These are phyloP conservation scores for Dioscorea dumetorum DNA, from an alignment of 106 monocot species.

Conservation along the genomic window DNA sequence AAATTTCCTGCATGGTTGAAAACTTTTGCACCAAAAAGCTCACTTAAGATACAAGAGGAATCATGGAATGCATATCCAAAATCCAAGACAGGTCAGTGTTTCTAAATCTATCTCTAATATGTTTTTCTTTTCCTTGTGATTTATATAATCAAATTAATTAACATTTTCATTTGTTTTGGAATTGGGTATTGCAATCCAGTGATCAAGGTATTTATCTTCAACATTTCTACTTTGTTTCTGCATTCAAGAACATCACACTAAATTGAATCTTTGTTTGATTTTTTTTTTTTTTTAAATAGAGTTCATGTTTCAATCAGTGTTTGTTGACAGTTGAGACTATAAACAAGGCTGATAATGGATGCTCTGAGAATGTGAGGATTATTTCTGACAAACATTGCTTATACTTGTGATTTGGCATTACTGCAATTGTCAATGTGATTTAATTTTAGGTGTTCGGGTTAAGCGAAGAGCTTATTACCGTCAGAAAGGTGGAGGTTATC, in stretches of 20 bases:
- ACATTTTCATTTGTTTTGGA: background rate
- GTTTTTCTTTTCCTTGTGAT: too few relatives aligned
- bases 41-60: constrained; percentile 43
- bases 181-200: constrained; percentile 16
- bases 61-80: constrained; percentile 56
- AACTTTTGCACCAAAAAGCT: constrained; percentile 34
- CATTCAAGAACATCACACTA: background rate
- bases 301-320: constrained; percentile 40
- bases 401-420: background rate
- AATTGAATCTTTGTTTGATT: constrained; percentile 6
- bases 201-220: constrained; percentile 35
- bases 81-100: constrained; percentile 43
- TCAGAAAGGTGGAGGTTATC: constrained; percentile 45
- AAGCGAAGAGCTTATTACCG: constrained; percentile 34
- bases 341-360: constrained; percentile 52
- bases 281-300: constrained; percentile 21
- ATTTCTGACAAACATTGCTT: background rate
- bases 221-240: background rate
- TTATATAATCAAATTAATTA: too few relatives aligned
- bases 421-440: background rate
- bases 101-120: too few relatives aligned
- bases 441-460: constrained; percentile 48
- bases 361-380: constrained; percentile 45
- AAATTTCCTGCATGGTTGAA: constrained; percentile 59
- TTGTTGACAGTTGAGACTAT: constrained; percentile 47